A percentile compares a stretch with the other conserved stretches of the same genome.
Conservation (phyloP, 768 basidiomycete species). For the Bullera alba region DNA sequence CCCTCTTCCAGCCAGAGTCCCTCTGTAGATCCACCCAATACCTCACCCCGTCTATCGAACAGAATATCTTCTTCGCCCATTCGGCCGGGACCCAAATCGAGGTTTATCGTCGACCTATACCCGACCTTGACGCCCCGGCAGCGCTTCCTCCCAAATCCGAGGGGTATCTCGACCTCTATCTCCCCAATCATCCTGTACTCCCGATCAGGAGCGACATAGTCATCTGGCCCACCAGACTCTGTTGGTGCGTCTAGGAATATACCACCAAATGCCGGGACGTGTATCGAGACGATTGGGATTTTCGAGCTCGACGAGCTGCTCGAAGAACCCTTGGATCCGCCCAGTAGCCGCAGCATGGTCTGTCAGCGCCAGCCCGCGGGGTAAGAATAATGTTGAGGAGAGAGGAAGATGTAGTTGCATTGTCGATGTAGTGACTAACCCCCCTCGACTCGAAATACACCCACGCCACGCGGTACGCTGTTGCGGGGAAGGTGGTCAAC, state of each 20-base stretch:
- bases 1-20: constrained; percentile 31
- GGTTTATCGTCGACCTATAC: neutral
- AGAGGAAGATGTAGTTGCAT: no score
- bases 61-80: constrained; percentile 19
- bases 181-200: neutral
- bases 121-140: constrained; percentile 7
- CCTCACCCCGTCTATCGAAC: constrained; percentile 24
- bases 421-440: no score
- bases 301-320: neutral
- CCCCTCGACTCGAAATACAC: no score
- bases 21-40: constrained; percentile 9
- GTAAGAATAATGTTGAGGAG: no score
- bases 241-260: neutral
- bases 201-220: neutral
- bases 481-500: no score
- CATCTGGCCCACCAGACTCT: neutral
- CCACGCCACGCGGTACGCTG: no score
- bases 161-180: neutral
- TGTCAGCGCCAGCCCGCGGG: no score
- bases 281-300: neutral
- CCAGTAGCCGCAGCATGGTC: no score
- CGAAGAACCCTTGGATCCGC: neutral
- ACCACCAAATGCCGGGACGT: neutral
- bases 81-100: constrained; percentile 14
- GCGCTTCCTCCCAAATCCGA: neutral